Base-by-base conservation (phyloP, 352 stramenopile genomes). In the Globisporangium solare region DNA sequence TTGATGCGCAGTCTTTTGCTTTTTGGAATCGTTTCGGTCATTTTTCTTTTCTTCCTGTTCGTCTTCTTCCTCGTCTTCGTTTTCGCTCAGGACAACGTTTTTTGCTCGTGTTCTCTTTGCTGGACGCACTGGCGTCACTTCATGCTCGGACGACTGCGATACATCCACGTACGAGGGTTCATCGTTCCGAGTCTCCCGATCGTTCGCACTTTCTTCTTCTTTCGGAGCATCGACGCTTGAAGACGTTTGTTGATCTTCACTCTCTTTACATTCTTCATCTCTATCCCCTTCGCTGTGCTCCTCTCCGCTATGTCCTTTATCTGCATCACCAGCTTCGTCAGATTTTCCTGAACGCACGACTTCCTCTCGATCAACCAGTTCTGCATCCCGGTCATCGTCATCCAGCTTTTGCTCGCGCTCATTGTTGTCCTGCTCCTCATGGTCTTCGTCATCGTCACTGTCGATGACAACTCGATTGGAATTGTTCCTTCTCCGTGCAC, bases 391-490 rank as follows among this genome's bases (percentile, higher is more conserved):
- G 20, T 45, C 53, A 37, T 40, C 24, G 22, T 32, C 13, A 49
- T 48, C 51, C 27, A 43, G 37, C 21, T 43, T 47, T 14, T 48
- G 17, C 10, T 58, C 52, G 22, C 8, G 2, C 40, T 27, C 27
- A 17, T 50, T 40, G 5, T 50, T 35, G 5, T 67, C 61, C 15
- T 57, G 57, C 27, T 49, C 35, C 27, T 71, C 69, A 32, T 81
- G 69, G n/a, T 56, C 58, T 10, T 58, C 66, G 49, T 81, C 71
- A 32, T 81, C 60, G 42, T 75, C 69, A 27, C 70, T 74, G 39
- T 74, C 60, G n/a, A 63, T 20, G 7, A 65, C 47, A 20, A 67
- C 39, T 20, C 52, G 60, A 39, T 48, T 48, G 32, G 42, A 15
- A 14, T 51, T 56, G 24, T 45, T 61, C n/a, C 59, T 52, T 22